Base-by-base conservation (phyloP, 495 filamentous ascomycete species). In the Aspergillus nidulans region DNA sequence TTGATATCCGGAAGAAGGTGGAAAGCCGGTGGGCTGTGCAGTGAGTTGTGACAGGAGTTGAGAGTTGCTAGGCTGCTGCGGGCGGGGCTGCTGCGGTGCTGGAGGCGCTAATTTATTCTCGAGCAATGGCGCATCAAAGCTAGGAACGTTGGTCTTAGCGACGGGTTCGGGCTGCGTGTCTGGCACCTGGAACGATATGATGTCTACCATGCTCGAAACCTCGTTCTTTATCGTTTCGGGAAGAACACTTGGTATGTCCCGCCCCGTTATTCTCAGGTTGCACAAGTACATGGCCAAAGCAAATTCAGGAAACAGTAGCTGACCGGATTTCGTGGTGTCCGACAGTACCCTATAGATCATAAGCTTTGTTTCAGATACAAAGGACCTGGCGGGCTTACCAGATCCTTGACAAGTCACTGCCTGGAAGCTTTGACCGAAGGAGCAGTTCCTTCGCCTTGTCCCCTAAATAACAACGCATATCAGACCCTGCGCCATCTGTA, bases 201-300 rank as follows among this genome's bases (percentile, higher is more conserved):
- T 97, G 65, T 99, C 95, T 30, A 99, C 95, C 94, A 99, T 97
- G 64, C 95, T 95, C 9, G 92, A 97, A 25, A 99, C 95, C 71
- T 99, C 95, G 66, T 97, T 99, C 70, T 81, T 86, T 44, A 97
- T 84, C 38, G 81, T 86, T 38, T 97, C 92, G 0, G 95, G 92
- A 3, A 99, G 75, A 12, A 66, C 65, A 1, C 76, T 60, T 1
- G 95, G 95, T 9, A 99, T 64, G 0, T 83, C 75, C 69, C 95
- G 96, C 25, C 92, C 92, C 15, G 89, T 89, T 15, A 97, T 77
- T 70, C 88, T 91, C 59, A 97, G 64, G 59, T 97, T 97, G 76
- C 95, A 99, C 18, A 99, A 85, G 65, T 99, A 99, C 95, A 99
- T 96, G 39, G 95, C 91, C 45, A 99, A 75, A 10, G 94, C 95